phyloP scores from a whole-genome alignment of 2,329 filamentous ascomycete genomes.

The Amesomyces nigricolor region DNA sequence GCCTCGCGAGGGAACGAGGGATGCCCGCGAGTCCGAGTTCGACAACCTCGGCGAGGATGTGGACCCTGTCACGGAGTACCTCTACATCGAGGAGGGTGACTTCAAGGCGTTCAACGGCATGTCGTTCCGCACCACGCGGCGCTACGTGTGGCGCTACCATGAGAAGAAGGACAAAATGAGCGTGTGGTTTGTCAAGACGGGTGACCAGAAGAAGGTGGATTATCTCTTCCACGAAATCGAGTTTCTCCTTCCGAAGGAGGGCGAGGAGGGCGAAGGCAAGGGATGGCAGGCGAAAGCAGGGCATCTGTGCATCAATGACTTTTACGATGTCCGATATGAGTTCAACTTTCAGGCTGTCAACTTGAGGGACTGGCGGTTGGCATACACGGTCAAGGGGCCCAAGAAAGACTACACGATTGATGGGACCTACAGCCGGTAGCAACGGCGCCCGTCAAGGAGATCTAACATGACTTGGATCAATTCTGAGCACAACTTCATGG shows the following conservation, averaged over 20 bases:
- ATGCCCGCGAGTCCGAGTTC: conserved; percentile 39
- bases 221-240: conserved; percentile 72
- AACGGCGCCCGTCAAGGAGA: neutral
- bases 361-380: conserved; percentile 53
- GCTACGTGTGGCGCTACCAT: conserved; percentile 69
- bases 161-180: conserved; percentile 55
- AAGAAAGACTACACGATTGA: conserved; percentile 66
- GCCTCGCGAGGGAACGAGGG: conserved; percentile 52
- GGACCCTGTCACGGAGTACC: conserved; percentile 51
- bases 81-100: conserved; percentile 63
- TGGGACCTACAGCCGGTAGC: conserved; percentile 44
- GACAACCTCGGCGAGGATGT: conserved; percentile 21
- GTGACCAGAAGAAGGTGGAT: conserved; percentile 57
- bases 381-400: conserved; percentile 63
- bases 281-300: conserved; percentile 61
- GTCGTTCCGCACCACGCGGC: conserved; percentile 54
- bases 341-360: conserved; percentile 58
- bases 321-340: conserved; percentile 64
- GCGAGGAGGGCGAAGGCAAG: conserved; percentile 28
- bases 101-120: conserved; percentile 54
- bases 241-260: conserved; percentile 41
- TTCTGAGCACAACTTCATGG: no score
- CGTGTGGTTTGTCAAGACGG: conserved; percentile 66
- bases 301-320: conserved; percentile 66
- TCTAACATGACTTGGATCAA: neutral